Evolutionary conservation across 2,329 filamentous ascomycete genomes (phyloP).

Genomic region (Paecilomyces niveus): DNA sequence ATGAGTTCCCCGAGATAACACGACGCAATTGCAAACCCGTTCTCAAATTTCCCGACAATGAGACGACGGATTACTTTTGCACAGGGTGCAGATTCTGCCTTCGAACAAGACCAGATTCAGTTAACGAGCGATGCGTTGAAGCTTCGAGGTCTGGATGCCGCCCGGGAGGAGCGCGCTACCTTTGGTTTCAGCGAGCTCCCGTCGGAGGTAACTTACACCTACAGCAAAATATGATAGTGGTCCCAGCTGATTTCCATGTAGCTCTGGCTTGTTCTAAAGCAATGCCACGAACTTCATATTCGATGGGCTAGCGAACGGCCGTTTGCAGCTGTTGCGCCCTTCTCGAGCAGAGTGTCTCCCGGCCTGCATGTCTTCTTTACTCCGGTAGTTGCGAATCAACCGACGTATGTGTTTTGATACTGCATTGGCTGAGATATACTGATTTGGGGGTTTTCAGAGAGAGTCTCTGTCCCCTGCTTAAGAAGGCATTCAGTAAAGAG

Average conservation of each 20-base stretch:
- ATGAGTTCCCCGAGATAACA: not conserved
- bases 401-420: slow-evolving; percentile 22
- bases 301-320: slow-evolving; percentile 62
- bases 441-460: slow-evolving; percentile 26
- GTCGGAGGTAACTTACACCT: slow-evolving; percentile 42
- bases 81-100: slow-evolving; percentile 54
- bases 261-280: slow-evolving; percentile 55
- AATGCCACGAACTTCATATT: slow-evolving; percentile 66
- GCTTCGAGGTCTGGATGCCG: slow-evolving; percentile 56
- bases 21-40: not conserved
- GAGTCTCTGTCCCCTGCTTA: slow-evolving; percentile 53
- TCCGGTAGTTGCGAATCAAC: slow-evolving; percentile 38
- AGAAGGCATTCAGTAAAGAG: slow-evolving; percentile 47
- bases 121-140: slow-evolving; percentile 49
- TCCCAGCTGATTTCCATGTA: slow-evolving; percentile 18
- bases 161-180: slow-evolving; percentile 73
- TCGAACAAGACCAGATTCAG: slow-evolving; percentile 58
- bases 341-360: slow-evolving; percentile 66
- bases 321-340: slow-evolving; percentile 59
- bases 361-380: slow-evolving; percentile 78
- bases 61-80: slow-evolving; percentile 62
- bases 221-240: not conserved
- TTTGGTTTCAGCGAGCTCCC: slow-evolving; percentile 68
- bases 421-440: not conserved
- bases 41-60: slow-evolving; percentile 21